phyloP scores from a whole-genome alignment of 2,329 filamentous ascomycete species.

The Fusarium sp. region DNA sequence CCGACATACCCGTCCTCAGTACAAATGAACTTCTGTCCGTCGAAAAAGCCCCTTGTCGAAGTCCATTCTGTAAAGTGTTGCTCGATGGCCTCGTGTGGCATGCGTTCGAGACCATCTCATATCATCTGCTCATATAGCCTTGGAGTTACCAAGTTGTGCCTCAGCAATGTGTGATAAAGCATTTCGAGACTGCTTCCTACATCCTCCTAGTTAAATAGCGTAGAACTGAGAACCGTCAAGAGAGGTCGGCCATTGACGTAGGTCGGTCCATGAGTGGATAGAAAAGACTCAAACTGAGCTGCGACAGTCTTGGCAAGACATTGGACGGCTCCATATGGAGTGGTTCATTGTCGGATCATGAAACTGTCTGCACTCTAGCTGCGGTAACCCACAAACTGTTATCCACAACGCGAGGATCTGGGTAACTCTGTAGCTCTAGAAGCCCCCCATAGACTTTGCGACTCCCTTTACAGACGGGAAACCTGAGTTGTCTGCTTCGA shows the following conservation, averaged over 20 bases:
- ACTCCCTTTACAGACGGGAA: neutral
- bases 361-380: neutral
- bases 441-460: neutral
- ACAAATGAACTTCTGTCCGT: neutral
- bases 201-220: neutral
- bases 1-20: neutral
- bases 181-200: neutral
- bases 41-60: fast-evolving
- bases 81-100: neutral
- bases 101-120: neutral
- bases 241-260: neutral
- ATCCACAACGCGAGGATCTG: neutral
- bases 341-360: neutral
- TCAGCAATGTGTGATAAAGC: neutral
- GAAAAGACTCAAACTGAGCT: neutral
- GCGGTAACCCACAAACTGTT: neutral
- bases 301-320: no score
- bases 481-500: fast-evolving
- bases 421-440: neutral
- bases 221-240: neutral
- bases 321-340: neutral
- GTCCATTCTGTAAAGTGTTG: neutral
- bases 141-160: neutral
- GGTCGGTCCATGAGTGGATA: neutral
- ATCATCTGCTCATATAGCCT: neutral